These are phyloP conservation scores for Pseudocercospora ulei DNA, from an alignment of 2,329 filamentous ascomycete species.

Conservation along the genomic window DNA sequence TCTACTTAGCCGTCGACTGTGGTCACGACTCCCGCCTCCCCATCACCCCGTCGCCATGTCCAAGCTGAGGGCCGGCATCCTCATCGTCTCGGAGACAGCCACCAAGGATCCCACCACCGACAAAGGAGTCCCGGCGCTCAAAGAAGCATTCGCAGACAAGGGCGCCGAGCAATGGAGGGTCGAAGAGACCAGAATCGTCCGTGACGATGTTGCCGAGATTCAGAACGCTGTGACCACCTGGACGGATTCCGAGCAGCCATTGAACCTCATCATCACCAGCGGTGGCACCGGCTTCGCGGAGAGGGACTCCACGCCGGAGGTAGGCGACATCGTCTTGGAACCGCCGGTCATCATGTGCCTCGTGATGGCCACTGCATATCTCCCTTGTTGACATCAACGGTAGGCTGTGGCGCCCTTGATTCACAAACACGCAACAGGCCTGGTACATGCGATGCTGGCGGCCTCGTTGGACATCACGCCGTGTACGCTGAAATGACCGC, in stretches of 20 bases:
- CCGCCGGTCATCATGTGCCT: not conserved
- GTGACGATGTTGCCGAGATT: constrained; percentile 65
- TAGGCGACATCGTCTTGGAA: constrained; percentile 35
- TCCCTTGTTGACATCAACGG: too few species aligned
- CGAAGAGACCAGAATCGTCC: constrained; percentile 60
- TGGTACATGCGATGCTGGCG: constrained; percentile 91
- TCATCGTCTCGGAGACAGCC: constrained; percentile 87
- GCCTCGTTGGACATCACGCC: constrained; percentile 77
- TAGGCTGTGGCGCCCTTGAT: constrained; percentile 70
- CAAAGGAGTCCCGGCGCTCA: constrained; percentile 57
- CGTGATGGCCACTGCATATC: too few species aligned
- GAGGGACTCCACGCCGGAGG: constrained; percentile 80
- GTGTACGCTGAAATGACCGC: constrained; percentile 47
- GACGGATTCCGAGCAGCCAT: constrained; percentile 52
- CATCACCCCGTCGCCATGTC: too few species aligned
- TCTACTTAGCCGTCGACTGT: too few species aligned
- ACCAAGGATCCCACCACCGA: constrained; percentile 69
- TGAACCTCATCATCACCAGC: constrained; percentile 76
- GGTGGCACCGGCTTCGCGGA: constrained; percentile 88
- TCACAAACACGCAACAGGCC: constrained; percentile 74
- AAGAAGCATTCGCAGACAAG: constrained; percentile 57
- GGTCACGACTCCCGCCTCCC: too few species aligned
- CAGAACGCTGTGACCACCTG: constrained; percentile 62
- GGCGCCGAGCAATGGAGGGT: constrained; percentile 64
- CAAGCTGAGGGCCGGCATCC: constrained; percentile 60